Evolutionary conservation across 345 rosid species (phyloP).

Genomic region (Cardamine chenopodiifolia): DNA sequence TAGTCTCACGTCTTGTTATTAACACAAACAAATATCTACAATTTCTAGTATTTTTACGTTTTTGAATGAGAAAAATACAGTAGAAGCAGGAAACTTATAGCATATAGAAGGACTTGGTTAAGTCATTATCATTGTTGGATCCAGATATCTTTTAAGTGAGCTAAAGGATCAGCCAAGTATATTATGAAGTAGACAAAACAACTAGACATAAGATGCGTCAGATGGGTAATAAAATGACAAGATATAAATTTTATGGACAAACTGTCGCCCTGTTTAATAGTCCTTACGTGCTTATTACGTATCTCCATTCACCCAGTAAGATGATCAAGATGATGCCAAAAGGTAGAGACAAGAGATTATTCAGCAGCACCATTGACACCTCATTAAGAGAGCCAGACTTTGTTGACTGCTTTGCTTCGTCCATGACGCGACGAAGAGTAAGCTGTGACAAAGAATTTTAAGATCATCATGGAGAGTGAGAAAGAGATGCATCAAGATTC

Average conservation of each 20-base stretch:
- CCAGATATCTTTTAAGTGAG: constrained; percentile 17
- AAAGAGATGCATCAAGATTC: constrained; percentile 8
- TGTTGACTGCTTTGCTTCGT: constrained; percentile 82
- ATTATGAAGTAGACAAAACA: neutral
- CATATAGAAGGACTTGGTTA: constrained; percentile 7
- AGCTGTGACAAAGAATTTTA: constrained; percentile 52
- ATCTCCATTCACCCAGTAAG: constrained; percentile 72
- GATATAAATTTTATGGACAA: neutral
- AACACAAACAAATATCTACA: neutral
- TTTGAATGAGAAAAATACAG: neutral
- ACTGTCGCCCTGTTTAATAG: neutral
- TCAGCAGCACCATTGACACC: constrained; percentile 90
- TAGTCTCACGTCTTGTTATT: neutral
- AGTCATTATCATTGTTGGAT: constrained; percentile 8
- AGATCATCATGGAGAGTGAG: neutral
- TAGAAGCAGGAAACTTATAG: constrained; percentile 19
- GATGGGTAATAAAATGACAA: neutral
- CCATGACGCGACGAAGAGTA: constrained; percentile 76
- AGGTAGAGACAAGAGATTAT: constrained; percentile 82
- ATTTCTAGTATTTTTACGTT: neutral
- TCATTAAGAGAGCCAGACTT: constrained; percentile 77
- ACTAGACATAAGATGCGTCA: neutral
- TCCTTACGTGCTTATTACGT: constrained; percentile 69
- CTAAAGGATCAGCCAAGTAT: constrained; percentile 1
- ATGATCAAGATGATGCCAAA: constrained; percentile 67